Evolutionary conservation across 148 eudicot genomes (phyloP), one percentile per base, ranked within the genome.

Genomic region (Dianthus caryophyllus): DNA sequence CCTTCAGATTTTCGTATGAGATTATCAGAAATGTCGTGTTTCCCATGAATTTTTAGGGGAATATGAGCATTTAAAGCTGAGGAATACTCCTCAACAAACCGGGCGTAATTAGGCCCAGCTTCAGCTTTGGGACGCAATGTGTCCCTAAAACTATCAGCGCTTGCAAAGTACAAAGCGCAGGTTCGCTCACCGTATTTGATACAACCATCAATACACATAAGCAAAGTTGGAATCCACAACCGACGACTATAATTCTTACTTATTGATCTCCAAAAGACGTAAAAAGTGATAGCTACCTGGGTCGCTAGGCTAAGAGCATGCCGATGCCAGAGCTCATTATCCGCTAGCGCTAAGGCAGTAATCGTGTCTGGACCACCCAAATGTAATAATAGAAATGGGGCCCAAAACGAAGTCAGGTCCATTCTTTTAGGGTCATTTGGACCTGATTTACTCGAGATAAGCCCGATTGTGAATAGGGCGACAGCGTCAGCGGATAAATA

Each of bases 341-440:
- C 72, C 21, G 48, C 55, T 5, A 69, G 21, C 0, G 65, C 65
- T 16, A 69, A 31, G 14, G 72, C 72, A 5, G 72, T 58, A 20
- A 69, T 69, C 1, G 72, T 46, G 44, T 69, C 65, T 1, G 65
- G 65, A 15, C 72, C 72, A 10, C 72, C 72, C 0, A 69, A 54
- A 58, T 69, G 72, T 46, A 69, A 44, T 30, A 69, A 1, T 0
- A 69, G 53, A 17, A 58, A 59, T 0, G 72, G 61, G 9, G 64
- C 48, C 64, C 72, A 56, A 41, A 43, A 43, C 2, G 61, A 25
- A 0, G 15, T 17, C 2, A 63, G 14, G 1, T 25, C 51, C 25
- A 1, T n/a, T 21, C 14, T 22, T 13, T 62, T 20, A 11, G 66
- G 24, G 66, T 43, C 50, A 3, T 24, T 25, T 22, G 31, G 50